Percentiles rank a stretch among this genome's conserved stretches.
phyloP scores from a whole-genome alignment of 768 basidiomycete species.

The Tylopilus intermedius region DNA sequence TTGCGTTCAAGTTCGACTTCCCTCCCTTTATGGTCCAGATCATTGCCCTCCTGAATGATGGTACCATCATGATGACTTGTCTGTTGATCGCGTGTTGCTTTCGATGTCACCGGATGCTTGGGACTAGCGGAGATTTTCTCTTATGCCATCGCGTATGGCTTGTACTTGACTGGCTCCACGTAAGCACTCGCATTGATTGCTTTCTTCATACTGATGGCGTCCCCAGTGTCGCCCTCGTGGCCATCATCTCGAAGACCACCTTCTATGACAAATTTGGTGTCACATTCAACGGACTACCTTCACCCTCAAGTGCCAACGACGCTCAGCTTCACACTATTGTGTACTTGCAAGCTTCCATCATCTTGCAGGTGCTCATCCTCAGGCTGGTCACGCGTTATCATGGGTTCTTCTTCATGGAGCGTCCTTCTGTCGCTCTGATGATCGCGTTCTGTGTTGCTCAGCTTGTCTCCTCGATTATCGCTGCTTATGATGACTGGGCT shows the following conservation, averaged over 20 bases:
- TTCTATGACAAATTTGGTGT: constrained; percentile 88
- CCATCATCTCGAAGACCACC: constrained; percentile 76
- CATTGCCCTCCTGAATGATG: constrained; percentile 94
- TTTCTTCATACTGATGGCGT: constrained; percentile 7
- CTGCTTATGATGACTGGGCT: constrained; percentile 90
- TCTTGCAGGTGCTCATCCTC: constrained; percentile 97
- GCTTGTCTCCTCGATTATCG: constrained; percentile 92
- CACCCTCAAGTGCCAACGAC: constrained; percentile 46
- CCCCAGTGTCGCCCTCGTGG: constrained; percentile 67
- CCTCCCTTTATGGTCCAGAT: constrained; percentile 99
- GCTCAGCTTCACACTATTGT: constrained; percentile 80
- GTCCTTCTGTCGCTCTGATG: constrained; percentile 85
- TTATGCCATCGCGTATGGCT: constrained; percentile 91
- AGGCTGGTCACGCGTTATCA: constrained; percentile 77
- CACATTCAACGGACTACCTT: constrained; percentile 33
- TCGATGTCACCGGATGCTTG: constrained; percentile 90
- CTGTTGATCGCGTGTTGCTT: constrained; percentile 92
- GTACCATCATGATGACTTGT: constrained; percentile 96
- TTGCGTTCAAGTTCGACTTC: constrained; percentile 97
- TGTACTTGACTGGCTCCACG: constrained; percentile 92
- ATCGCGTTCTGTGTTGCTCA: constrained; percentile 90
- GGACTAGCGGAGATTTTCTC: constrained; percentile 97
- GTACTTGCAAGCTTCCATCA: constrained; percentile 96
- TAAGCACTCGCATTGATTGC: constrained; percentile 36
- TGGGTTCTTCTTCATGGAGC: constrained; percentile 95